These are phyloP conservation scores for Calonectria pauciramosa DNA, from an alignment of 2,329 filamentous ascomycete genomes.

Conservation along the genomic window DNA sequence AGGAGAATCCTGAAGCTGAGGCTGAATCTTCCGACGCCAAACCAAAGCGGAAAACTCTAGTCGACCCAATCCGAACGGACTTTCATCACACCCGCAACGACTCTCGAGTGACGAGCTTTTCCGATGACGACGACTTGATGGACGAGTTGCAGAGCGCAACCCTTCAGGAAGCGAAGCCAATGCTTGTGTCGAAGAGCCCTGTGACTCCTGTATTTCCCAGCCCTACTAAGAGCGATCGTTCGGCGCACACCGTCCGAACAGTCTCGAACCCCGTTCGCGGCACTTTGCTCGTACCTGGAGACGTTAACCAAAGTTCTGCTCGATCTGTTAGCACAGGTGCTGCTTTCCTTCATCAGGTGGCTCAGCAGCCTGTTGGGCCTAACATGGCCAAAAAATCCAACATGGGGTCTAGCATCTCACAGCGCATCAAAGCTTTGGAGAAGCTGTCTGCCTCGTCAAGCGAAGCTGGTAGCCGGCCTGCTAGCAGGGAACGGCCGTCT, in stretches of 20 bases:
- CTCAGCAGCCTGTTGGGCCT: conserved; percentile 63
- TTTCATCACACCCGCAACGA: conserved; percentile 38
- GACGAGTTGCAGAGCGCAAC: conserved; percentile 88
- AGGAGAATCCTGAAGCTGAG: conserved; percentile 6
- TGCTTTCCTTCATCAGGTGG: conserved; percentile 67
- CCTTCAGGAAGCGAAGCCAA: conserved; percentile 84
- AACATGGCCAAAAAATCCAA: conserved; percentile 77
- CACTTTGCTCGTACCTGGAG: conserved; percentile 60
- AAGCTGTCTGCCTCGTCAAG: conserved; percentile 71
- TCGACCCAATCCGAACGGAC: conserved; percentile 71
- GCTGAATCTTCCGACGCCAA: conserved; percentile 29
- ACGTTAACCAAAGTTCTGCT: conserved; percentile 60
- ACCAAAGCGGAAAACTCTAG: conserved; percentile 49
- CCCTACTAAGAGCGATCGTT: conserved; percentile 39
- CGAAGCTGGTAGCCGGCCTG: conserved; percentile 37
- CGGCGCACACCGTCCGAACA: conserved; percentile 58
- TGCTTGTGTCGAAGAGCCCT: conserved; percentile 87
- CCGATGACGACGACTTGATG: conserved; percentile 85
- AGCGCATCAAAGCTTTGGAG: conserved; percentile 93
- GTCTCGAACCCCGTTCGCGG: conserved; percentile 63
- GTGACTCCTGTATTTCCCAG: conserved; percentile 73
- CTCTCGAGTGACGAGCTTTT: conserved; percentile 61
- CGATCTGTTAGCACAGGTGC: conserved; percentile 71
- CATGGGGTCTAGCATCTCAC: conserved; percentile 91
- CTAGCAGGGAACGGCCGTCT: conserved; percentile 58